These are phyloP conservation scores for Otatea glauca DNA, from an alignment of 176 grass and related monocot species.

Conservation along the genomic window DNA sequence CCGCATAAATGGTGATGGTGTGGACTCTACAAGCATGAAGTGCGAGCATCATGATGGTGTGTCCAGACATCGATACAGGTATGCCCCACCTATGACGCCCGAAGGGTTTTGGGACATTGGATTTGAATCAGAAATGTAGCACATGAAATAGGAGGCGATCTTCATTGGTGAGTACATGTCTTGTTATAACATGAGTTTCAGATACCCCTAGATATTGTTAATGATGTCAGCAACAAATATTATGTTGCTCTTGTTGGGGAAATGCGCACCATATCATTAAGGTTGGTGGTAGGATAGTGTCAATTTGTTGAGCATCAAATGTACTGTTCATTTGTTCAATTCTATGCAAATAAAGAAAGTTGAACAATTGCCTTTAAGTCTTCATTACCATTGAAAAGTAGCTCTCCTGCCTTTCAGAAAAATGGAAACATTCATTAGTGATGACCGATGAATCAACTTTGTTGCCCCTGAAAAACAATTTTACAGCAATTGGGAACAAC, in stretches of 20 bases:
- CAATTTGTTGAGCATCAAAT: slow-evolving; percentile 35
- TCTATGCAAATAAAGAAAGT: slow-evolving; percentile 15
- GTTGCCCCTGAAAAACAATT: slow-evolving; percentile 6
- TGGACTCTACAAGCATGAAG: slow-evolving; percentile 43
- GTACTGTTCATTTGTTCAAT: slow-evolving; percentile 6
- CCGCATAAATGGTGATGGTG: slow-evolving; percentile 34
- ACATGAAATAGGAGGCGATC: slow-evolving; percentile 26
- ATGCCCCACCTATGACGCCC: slow-evolving; percentile 79
- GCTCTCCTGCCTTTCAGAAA: background rate
- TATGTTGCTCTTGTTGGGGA: slow-evolving; percentile 14
- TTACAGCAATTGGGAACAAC: background rate
- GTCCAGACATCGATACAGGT: slow-evolving; percentile 91
- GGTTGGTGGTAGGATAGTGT: slow-evolving; percentile 21
- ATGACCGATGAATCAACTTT: slow-evolving; percentile 19
- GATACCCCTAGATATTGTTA: background rate
- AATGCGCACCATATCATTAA: slow-evolving; percentile 3
- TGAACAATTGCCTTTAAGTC: background rate
- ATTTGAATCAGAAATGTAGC: slow-evolving; percentile 92
- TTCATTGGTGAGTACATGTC: slow-evolving; percentile 11
- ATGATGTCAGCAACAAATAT: background rate
- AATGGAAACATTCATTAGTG: background rate
- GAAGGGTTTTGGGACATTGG: slow-evolving; percentile 99
- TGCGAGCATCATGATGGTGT: slow-evolving; percentile 95
- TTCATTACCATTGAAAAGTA: background rate
- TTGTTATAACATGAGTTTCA: slow-evolving; percentile 7